Base-by-base conservation (phyloP, 2,329 filamentous ascomycete species). In the Aspergillus sp. region DNA sequence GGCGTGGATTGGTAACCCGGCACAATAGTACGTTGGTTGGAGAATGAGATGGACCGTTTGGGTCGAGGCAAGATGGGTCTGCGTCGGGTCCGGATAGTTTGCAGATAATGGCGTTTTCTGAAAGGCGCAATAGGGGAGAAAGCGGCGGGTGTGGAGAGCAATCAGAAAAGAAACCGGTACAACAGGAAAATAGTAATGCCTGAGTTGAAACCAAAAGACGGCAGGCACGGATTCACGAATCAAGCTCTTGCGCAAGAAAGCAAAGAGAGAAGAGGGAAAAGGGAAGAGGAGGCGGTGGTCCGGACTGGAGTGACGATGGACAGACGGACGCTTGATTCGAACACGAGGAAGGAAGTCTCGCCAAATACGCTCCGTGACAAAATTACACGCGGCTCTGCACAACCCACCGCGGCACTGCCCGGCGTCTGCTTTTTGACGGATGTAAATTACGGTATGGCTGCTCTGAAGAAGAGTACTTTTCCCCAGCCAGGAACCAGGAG, bases 341-440 rank as follows among this genome's bases (percentile, higher is more conserved):
- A 51, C 57, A 59, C 49, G 56, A 61, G 57, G 50, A 47, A 23
- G 51, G 47, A 46, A 56, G 59, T 45, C 21, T 44, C 50, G 46
- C 47, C 46, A 40, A 41, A 52, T 57, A 60, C 55, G 39, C 31
- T 17, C 24, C 41, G 33, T 58, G 52, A 58, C 52, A 19, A 52
- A 31, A 43, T 49, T 58, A 52, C 45, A 61, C 35, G 61, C 59
- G 61, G 61, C 61, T 63, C 61, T 63, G 55, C 52, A 43, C 41
- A n/a, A 17, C 6, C 45, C 14, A 37, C 5, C 35, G 35, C 35
- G 15, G 35, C 35, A 37, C 15, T 3, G 19, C 3, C 31, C 43
- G 15, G 17, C 47, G 37, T 4, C 15, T 39, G 33, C 15, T 7
- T n/a, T n/a, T 15, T 6, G 48, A 3, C 15, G 15, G 40, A 9